Base-by-base conservation (phyloP, 139 green algal species). In the Pleodorina starrii region DNA sequence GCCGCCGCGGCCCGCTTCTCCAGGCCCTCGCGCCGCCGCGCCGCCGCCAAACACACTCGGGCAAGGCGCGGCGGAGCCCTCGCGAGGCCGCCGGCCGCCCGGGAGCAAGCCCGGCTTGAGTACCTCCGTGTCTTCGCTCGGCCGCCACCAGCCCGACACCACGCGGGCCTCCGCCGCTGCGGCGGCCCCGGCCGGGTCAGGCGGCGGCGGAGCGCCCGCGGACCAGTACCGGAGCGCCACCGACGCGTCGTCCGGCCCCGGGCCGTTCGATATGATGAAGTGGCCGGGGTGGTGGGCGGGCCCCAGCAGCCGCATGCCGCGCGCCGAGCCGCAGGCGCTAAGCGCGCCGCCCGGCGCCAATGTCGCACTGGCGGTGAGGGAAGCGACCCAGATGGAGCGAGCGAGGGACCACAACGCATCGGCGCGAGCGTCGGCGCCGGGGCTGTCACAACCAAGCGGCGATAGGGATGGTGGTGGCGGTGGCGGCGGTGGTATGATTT, bases 201-300 rank as follows among this genome's bases (percentile, higher is more conserved):
- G 66, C n/a, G 82, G 82, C 63, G 46, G 66, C 32, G 32, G 43
- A 1, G 63, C 32, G 32, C 60, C 82, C 0, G 66, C 82, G 1
- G 36, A 36, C 84, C 84, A 89, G 50, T 83, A 82, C 63, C 69
- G 27, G 27, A 82, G n/a, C 42, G 36, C 14, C 6, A 74, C 69
- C 7, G 6, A 10, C 5, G 69, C 84, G 25, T 89, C 84, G 29
- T 89, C 84, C 17, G 9, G 43, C 5, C 77, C 82, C 29, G 83
- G 44, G 7, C 59, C 74, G 63, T 88, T 85, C 3, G 89, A 88
- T 27, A 87, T 76, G 35, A 92, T 25, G 29, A 85, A 91, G n/a
- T 48, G 19, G 29, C 76, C 84, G 10, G 69, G 82, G 42, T 73
- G 57, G 12, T 63, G 4, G 32, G 23, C 42, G 0, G 44, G 35